These are phyloP conservation scores for Cadophora sp. DNA, from an alignment of 2,329 filamentous ascomycete species.

Conservation along the genomic window DNA sequence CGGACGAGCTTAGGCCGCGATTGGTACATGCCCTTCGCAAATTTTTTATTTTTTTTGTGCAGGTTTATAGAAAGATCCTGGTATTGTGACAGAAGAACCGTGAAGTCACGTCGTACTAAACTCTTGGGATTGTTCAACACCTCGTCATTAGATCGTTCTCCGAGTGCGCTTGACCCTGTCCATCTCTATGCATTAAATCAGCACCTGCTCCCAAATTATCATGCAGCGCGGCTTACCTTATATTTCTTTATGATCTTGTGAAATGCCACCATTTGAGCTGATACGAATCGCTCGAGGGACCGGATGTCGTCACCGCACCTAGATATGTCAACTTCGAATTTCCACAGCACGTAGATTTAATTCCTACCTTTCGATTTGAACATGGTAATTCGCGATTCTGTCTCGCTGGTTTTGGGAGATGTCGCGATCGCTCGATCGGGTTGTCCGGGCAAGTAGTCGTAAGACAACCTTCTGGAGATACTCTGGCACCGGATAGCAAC, in stretches of 20 bases:
- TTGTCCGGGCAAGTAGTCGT: constrained; percentile 37
- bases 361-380: constrained; percentile 40
- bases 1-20: too few species aligned
- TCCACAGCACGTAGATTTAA: background rate
- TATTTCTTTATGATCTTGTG: constrained; percentile 88
- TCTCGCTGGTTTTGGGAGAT: constrained; percentile 37
- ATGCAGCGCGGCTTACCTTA: constrained; percentile 52
- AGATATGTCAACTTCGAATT: constrained; percentile 25
- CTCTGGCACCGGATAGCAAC: constrained; percentile 32
- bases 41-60: too few species aligned
- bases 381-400: constrained; percentile 41
- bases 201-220: background rate
- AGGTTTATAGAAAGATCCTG: constrained; percentile 57
- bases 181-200: constrained; percentile 66
- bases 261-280: constrained; percentile 78
- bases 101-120: constrained; percentile 73
- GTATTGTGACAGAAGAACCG: constrained; percentile 56
- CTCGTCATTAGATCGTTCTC: constrained; percentile 69
- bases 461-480: constrained; percentile 35
- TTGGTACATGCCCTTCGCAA: too few species aligned
- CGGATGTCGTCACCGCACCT: constrained; percentile 75
- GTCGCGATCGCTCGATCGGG: constrained; percentile 31
- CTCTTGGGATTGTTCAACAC: constrained; percentile 71
- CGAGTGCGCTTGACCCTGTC: constrained; percentile 74
- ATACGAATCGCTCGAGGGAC: constrained; percentile 73